These are phyloP conservation scores for Drechslerella stenobrocha DNA, from an alignment of 2,329 filamentous ascomycete genomes.

Conservation along the genomic window DNA sequence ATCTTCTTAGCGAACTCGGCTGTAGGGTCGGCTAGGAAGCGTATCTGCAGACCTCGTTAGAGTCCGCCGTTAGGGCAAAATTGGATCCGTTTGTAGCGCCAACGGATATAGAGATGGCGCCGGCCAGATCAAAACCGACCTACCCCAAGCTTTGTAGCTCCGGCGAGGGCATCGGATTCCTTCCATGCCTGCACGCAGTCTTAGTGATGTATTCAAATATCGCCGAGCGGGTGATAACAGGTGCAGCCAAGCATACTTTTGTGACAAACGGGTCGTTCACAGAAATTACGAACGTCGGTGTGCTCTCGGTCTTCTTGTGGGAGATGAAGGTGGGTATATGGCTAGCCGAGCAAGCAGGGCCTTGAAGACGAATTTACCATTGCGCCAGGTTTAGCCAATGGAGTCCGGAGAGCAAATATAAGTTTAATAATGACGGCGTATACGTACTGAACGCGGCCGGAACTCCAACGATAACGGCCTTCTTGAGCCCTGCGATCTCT, in stretches of 20 bases:
- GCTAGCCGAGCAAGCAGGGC: conserved; percentile 50
- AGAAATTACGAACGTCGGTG: conserved; percentile 49
- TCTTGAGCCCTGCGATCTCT: conserved; percentile 63
- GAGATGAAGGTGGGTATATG: conserved; percentile 51
- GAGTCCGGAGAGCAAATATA: too few species aligned
- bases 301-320: conserved; percentile 42
- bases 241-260: conserved; percentile 47
- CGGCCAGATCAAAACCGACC: background rate
- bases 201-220: background rate
- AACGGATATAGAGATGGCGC: background rate
- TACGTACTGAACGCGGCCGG: conserved; percentile 52
- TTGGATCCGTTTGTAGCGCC: background rate
- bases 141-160: conserved; percentile 43
- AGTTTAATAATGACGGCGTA: background rate
- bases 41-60: conserved; percentile 24
- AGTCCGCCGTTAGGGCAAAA: background rate
- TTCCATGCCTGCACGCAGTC: conserved; percentile 43
- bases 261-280: conserved; percentile 53
- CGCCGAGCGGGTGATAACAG: background rate
- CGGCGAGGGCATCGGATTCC: conserved; percentile 37
- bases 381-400: background rate
- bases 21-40: conserved; percentile 51
- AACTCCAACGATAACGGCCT: conserved; percentile 52
- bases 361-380: conserved; percentile 8
- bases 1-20: conserved; percentile 51